Evolutionary conservation across 345 rosid species (phyloP).

Genomic region (Populus davidiana): DNA sequence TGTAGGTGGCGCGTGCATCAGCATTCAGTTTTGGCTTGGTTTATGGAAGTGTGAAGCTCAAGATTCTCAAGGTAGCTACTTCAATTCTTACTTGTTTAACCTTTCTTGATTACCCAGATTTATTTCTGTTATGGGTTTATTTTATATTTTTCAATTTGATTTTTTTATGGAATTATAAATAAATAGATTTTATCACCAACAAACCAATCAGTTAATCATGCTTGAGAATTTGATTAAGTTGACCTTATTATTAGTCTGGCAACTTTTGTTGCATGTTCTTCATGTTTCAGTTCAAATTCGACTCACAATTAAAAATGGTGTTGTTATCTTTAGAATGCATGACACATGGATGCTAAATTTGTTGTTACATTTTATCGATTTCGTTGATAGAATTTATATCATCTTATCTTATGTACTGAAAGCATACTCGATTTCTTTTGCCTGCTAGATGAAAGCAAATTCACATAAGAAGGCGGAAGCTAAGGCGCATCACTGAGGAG

Average conservation of each 20-base stretch:
- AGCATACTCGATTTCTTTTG: neutral
- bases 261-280: neutral
- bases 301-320: neutral
- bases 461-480: slow-evolving; percentile 58
- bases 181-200: neutral
- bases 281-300: neutral
- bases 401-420: neutral
- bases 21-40: slow-evolving; percentile 59
- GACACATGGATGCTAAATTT: neutral
- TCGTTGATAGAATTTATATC: neutral
- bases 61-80: slow-evolving; percentile 53
- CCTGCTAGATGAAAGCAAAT: slow-evolving; percentile 34
- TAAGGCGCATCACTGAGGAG: slow-evolving; percentile 32
- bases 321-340: too few species aligned
- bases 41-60: slow-evolving; percentile 68
- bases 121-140: neutral
- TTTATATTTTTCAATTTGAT: neutral
- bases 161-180: neutral
- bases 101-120: neutral
- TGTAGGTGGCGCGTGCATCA: slow-evolving; percentile 67
- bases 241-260: neutral
- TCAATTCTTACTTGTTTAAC: neutral
- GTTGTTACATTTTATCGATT: neutral
- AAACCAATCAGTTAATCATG: neutral
- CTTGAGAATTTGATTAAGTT: neutral